phyloP scores from a whole-genome alignment of 495 filamentous ascomycete species.

The Patellaria atrata region DNA sequence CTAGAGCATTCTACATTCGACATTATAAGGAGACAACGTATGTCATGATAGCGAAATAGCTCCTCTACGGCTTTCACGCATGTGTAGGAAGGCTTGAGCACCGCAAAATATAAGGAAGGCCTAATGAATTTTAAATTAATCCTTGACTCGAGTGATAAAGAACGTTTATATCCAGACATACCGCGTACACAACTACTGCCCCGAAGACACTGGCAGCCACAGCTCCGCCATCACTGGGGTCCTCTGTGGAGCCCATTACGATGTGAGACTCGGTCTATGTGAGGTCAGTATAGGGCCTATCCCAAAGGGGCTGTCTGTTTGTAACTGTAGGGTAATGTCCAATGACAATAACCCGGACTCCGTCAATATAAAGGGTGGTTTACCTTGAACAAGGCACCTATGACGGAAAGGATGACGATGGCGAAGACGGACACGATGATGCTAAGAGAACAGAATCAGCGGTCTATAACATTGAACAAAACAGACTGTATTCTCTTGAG shows the following conservation, averaged over 20 bases:
- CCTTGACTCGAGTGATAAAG: neutral
- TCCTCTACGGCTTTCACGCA: slow-evolving; percentile 61
- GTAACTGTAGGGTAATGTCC: neutral
- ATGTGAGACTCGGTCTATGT: slow-evolving; percentile 61
- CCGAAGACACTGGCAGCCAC: slow-evolving; percentile 73
- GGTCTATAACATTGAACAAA: neutral
- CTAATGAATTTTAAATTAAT: slow-evolving; percentile 30
- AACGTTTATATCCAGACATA: no score
- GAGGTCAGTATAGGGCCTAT: slow-evolving; percentile 2
- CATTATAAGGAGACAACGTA: neutral
- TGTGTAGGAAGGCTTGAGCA: slow-evolving; percentile 67
- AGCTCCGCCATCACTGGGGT: slow-evolving; percentile 49
- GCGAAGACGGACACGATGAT: slow-evolving; percentile 79
- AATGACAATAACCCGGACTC: neutral
- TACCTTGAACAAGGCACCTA: slow-evolving; percentile 67
- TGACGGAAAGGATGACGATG: slow-evolving; percentile 71
- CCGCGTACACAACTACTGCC: slow-evolving; percentile 71
- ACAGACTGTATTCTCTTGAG: neutral
- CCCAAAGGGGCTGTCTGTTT: neutral
- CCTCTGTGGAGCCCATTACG: slow-evolving; percentile 59
- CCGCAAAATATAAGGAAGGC: slow-evolving; percentile 82
- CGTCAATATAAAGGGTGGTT: no score
- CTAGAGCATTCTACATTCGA: neutral
- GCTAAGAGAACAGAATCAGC: slow-evolving; percentile 30
- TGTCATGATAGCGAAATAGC: slow-evolving; percentile 52